phyloP scores from a whole-genome alignment of 345 rosid genomes.

The Mallotus nudiflorus region DNA sequence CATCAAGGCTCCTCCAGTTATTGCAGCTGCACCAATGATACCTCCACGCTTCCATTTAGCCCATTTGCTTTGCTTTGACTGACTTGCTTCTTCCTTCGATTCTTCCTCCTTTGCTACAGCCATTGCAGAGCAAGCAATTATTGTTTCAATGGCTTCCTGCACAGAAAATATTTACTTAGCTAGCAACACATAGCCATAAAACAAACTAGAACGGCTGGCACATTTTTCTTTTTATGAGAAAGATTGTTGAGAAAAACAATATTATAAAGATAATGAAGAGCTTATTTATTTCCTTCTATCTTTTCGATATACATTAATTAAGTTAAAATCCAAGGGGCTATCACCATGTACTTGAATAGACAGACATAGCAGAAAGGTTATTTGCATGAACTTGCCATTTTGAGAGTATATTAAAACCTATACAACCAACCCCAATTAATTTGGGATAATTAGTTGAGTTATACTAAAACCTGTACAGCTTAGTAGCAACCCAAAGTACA shows the following conservation, averaged over 20 bases:
- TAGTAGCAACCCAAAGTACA: no score
- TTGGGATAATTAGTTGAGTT: no score
- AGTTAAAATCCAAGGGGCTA: not conserved
- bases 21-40: constrained; percentile 91
- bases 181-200: not conserved
- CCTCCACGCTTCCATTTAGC: constrained; percentile 94
- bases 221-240: not conserved
- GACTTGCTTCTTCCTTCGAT: constrained; percentile 50
- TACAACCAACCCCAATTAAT: no score
- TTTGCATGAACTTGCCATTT: no score
- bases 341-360: no score
- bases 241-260: not conserved
- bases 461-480: no score
- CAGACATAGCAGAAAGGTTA: no score
- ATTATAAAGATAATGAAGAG: not conserved
- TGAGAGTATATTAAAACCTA: no score
- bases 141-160: constrained; percentile 78
- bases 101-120: constrained; percentile 65
- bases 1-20: constrained; percentile 93
- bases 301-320: not conserved
- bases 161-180: not conserved
- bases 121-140: constrained; percentile 94
- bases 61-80: constrained; percentile 54
- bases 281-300: not conserved
- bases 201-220: not conserved